These are phyloP conservation scores for Odontarrhena argentea DNA, from an alignment of 345 rosid genomes.

Conservation along the genomic window DNA sequence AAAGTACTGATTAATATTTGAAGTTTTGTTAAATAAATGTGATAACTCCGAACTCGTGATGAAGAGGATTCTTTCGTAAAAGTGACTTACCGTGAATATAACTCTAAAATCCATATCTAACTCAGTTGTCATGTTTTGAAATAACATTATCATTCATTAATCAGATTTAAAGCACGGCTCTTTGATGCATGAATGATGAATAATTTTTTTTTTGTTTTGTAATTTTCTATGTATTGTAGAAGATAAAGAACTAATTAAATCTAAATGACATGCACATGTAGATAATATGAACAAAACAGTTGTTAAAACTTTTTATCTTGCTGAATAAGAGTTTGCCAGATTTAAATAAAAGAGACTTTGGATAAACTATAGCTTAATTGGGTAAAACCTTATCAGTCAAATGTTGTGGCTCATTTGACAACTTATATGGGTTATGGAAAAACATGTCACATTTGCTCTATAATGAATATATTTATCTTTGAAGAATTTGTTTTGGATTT, in stretches of 20 bases:
- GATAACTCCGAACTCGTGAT: too few species aligned
- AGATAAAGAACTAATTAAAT: slow-evolving; percentile 18
- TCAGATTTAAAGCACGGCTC: not conserved
- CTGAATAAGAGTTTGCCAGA: slow-evolving; percentile 31
- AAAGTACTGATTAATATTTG: too few species aligned
- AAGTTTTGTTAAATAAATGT: too few species aligned
- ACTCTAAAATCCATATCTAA: not conserved
- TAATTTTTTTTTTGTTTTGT: too few species aligned
- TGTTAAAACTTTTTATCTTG: slow-evolving; percentile 18
- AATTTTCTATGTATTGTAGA: not conserved
- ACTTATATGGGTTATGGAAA: slow-evolving; percentile 4
- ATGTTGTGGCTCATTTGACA: not conserved
- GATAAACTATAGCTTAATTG: slow-evolving; percentile 27
- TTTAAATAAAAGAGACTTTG: not conserved
- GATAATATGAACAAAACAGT: slow-evolving; percentile 15
- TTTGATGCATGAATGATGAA: slow-evolving; percentile 19
- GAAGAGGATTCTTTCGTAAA: too few species aligned
- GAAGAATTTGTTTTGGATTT: slow-evolving; percentile 14
- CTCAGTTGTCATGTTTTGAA: not conserved
- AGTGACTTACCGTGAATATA: not conserved
- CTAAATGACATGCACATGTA: slow-evolving; percentile 35
- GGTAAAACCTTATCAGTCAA: slow-evolving; percentile 26
- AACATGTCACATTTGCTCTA: slow-evolving; percentile 1
- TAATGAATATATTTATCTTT: too few species aligned
- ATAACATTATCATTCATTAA: not conserved